Evolutionary conservation across 495 filamentous ascomycete species (phyloP).

Genomic region (Aspergillus bertholletiae): DNA sequence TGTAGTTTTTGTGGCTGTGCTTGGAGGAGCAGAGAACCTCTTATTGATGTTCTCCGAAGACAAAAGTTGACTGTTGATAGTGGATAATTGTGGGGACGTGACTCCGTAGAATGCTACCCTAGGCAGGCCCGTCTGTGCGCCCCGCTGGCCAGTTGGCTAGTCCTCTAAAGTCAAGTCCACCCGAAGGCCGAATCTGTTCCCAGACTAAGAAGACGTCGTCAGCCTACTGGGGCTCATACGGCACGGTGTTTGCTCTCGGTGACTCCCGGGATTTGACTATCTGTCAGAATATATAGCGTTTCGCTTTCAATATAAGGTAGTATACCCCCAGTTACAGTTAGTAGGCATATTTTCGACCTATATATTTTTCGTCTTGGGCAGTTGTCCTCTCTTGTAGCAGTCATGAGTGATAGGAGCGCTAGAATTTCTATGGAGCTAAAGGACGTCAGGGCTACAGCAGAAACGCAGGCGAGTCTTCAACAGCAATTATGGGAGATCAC

Average conservation of each 20-base stretch:
- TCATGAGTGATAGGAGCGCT: neutral
- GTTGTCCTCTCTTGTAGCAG: neutral
- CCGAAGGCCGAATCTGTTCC: neutral
- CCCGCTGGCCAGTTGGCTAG: neutral
- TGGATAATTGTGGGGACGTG: neutral
- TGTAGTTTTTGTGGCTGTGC: neutral
- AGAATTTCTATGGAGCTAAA: constrained; percentile 6
- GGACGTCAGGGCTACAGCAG: constrained; percentile 4
- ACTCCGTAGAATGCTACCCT: neutral
- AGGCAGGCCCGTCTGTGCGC: neutral
- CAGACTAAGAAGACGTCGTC: no score
- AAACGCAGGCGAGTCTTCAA: constrained; percentile 23
- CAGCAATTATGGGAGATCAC: constrained; percentile 34
- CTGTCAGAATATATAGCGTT: neutral
- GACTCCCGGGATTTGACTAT: neutral
- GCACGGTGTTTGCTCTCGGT: neutral
- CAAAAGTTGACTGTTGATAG: neutral
- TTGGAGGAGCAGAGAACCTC: neutral
- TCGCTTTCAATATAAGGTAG: no score
- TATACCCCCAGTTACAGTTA: no score
- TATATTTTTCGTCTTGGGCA: no score
- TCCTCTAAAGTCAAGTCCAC: neutral
- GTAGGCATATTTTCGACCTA: no score
- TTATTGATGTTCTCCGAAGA: neutral
- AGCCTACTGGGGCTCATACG: neutral